phyloP scores from a whole-genome alignment of 495 filamentous ascomycete genomes.

The Xylaria palmicola region DNA sequence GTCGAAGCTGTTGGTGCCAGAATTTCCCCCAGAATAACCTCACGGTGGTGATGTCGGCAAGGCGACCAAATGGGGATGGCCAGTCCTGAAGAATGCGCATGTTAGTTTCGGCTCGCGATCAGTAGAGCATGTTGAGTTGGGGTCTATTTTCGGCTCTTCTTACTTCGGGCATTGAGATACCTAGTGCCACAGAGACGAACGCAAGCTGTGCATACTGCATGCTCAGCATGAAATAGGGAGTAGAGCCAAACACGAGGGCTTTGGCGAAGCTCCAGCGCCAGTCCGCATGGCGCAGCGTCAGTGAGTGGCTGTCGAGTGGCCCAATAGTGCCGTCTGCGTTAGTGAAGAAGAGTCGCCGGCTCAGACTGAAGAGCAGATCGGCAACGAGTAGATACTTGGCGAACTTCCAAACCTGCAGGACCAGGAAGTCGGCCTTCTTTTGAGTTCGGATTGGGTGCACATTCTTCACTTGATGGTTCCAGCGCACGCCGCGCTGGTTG shows the following conservation, averaged over 20 bases:
- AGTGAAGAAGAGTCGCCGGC: background rate
- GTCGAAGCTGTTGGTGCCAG: background rate
- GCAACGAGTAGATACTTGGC: background rate
- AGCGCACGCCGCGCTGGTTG: conserved; percentile 2
- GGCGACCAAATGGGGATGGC: background rate
- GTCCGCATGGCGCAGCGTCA: background rate
- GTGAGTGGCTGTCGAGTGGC: background rate
- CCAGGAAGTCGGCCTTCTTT: background rate
- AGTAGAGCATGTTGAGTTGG: too few relatives aligned
- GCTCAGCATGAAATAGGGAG: background rate
- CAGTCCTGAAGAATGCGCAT: too few relatives aligned
- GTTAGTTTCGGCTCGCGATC: too few relatives aligned
- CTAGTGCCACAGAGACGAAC: background rate
- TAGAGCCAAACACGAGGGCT: background rate
- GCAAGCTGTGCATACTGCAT: background rate
- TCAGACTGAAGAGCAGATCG: background rate
- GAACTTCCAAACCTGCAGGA: background rate
- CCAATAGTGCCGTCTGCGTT: background rate
- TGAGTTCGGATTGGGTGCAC: background rate
- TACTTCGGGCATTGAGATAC: background rate
- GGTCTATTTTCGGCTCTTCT: too few relatives aligned
- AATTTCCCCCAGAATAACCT: background rate
- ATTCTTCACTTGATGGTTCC: conserved; percentile 11
- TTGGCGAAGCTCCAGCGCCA: background rate
- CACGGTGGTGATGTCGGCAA: background rate